Conservation (phyloP, 108 stramenopile species). For the Licmophora abbreviata region DNA sequence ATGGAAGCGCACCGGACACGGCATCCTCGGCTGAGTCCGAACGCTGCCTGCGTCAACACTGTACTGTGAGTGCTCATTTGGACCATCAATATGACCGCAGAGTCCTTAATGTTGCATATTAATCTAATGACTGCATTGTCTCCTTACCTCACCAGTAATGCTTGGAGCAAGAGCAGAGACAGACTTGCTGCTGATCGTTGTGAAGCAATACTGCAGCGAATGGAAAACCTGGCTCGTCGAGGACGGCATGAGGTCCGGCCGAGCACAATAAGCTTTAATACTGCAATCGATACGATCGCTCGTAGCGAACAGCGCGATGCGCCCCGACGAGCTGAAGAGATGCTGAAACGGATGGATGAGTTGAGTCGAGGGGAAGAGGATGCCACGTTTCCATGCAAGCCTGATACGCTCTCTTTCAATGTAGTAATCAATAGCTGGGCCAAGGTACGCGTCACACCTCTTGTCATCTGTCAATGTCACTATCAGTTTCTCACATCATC, state of each 20-base stretch:
- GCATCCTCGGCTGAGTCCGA: slow-evolving; percentile 14
- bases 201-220: background rate
- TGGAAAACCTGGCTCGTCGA: background rate
- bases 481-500: slow-evolving; percentile 2
- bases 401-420: slow-evolving; percentile 66
- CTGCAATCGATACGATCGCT: slow-evolving; percentile 7
- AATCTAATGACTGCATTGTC: background rate
- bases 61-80: slow-evolving; percentile 13
- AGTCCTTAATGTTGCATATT: background rate
- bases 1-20: slow-evolving; percentile 25
- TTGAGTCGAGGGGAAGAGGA: background rate
- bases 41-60: slow-evolving; percentile 17
- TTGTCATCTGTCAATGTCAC: background rate
- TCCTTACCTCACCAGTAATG: background rate
- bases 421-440: slow-evolving; percentile 22
- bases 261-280: slow-evolving; percentile 25
- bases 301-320: slow-evolving; percentile 1
- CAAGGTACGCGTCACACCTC: background rate
- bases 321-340: slow-evolving; percentile 9
- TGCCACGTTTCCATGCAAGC: slow-evolving; percentile 1
- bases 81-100: background rate
- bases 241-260: slow-evolving; percentile 1
- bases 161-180: background rate
- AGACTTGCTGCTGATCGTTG: background rate
- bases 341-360: slow-evolving; percentile 10